These are phyloP conservation scores for Sugiyamaella novakii DNA, from an alignment of 1,139 yeast species.

Conservation along the genomic window DNA sequence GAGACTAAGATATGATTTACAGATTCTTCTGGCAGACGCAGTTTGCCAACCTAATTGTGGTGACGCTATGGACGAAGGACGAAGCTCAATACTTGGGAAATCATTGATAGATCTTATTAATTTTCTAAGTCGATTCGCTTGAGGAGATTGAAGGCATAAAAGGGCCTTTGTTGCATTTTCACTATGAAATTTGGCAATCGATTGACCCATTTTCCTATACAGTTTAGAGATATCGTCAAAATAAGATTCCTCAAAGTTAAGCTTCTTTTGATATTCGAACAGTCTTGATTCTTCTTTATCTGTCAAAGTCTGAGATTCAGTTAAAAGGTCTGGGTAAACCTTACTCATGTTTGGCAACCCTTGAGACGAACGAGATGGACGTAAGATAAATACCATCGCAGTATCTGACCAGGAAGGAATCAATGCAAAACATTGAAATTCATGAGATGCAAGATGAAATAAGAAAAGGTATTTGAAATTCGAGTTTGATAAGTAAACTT, in stretches of 20 bases:
- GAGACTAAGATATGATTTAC: slow-evolving; percentile 71
- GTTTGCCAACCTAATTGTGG: slow-evolving; percentile 91
- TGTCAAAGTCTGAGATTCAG: slow-evolving; percentile 38
- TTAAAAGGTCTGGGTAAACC: slow-evolving; percentile 57
- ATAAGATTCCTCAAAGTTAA: slow-evolving; percentile 25
- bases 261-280: slow-evolving; percentile 32
- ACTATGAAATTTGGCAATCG: slow-evolving; percentile 61
- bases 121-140: slow-evolving; percentile 43
- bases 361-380: slow-evolving; percentile 71
- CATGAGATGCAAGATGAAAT: slow-evolving; percentile 71
- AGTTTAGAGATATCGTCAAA: slow-evolving; percentile 27
- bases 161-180: slow-evolving; percentile 69
- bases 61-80: slow-evolving; percentile 56
- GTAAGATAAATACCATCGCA: slow-evolving; percentile 60
- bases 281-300: slow-evolving; percentile 32
- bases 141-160: slow-evolving; percentile 75
- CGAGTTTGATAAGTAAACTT: slow-evolving; percentile 54
- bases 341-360: slow-evolving; percentile 60
- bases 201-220: slow-evolving; percentile 42
- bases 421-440: slow-evolving; percentile 72
- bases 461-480: slow-evolving; percentile 66
- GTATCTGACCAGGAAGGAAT: slow-evolving; percentile 66
- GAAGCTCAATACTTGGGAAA: slow-evolving; percentile 60
- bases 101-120: slow-evolving; percentile 45
- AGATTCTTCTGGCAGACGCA: slow-evolving; percentile 63